Percentiles rank a stretch among this genome's conserved stretches.
Conservation (phyloP, 306 rosid genomes). For the Citrullus mucosospermus region DNA sequence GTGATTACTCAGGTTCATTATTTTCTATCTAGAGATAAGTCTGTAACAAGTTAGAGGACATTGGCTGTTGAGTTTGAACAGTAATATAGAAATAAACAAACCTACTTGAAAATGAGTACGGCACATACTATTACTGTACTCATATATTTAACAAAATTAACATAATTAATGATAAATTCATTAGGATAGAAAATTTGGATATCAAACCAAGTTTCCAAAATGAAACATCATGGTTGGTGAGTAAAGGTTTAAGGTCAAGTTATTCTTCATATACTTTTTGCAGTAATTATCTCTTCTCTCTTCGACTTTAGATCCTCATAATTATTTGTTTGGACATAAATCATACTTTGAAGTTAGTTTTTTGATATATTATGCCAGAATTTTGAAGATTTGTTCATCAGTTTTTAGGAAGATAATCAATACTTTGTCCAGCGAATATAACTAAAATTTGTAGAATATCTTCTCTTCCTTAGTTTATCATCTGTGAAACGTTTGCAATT, state of each 20-base stretch:
- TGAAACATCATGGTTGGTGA: conserved; percentile 12
- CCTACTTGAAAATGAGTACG: neutral
- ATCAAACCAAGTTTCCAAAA: conserved; percentile 66
- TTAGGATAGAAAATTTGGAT: conserved; percentile 88
- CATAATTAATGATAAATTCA: conserved; percentile 20
- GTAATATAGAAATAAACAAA: neutral
- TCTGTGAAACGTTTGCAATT: neutral
- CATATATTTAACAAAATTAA: neutral
- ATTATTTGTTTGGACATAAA: neutral
- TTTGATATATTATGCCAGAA: neutral
- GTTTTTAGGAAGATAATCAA: neutral
- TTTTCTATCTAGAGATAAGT: neutral
- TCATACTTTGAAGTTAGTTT: neutral
- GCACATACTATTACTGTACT: neutral
- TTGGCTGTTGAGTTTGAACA: neutral
- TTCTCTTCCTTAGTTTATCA: neutral
- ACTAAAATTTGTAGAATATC: neutral
- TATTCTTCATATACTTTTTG: too few species aligned
- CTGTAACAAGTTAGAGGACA: neutral
- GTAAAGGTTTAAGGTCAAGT: too few species aligned
- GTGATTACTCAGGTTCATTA: neutral
- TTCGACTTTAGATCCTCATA: neutral
- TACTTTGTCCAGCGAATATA: neutral
- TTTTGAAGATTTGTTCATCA: neutral
- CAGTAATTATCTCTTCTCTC: too few species aligned